phyloP scores from a whole-genome alignment of 2,329 filamentous ascomycete genomes.

The Huntiella omanensis region DNA sequence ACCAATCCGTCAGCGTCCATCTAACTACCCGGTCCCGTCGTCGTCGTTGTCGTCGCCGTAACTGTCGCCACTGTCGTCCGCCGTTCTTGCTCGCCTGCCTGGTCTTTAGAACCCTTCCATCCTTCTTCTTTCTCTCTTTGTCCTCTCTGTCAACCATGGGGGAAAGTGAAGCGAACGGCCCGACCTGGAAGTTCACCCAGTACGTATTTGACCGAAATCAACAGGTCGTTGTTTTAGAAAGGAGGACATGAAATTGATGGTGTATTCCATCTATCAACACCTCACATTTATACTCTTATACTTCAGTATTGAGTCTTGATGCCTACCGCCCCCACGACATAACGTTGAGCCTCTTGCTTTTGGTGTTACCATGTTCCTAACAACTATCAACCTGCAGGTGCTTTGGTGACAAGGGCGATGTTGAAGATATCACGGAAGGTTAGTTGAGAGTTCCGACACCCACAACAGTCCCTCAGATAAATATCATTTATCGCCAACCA shows the following conservation, averaged over 20 bases:
- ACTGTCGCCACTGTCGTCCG: not conserved
- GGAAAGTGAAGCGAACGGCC: constrained; percentile 82
- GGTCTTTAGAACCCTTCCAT: not conserved
- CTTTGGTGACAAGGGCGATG: constrained; percentile 98
- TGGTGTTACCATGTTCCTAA: constrained; percentile 3
- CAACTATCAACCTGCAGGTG: constrained; percentile 40
- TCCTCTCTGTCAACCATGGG: constrained; percentile 64
- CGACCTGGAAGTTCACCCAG: constrained; percentile 99
- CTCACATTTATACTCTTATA: not conserved
- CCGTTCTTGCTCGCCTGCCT: not conserved
- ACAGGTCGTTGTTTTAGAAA: too few relatives aligned
- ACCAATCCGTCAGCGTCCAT: not conserved
- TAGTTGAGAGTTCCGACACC: constrained; percentile 15
- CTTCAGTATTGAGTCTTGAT: too few relatives aligned
- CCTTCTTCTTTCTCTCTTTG: constrained; percentile 27
- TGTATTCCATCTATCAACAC: too few relatives aligned
- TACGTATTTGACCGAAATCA: constrained; percentile 31
- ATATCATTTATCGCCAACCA: too few relatives aligned
- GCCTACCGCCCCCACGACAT: too few relatives aligned
- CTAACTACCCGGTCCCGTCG: too few relatives aligned
- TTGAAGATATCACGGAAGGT: constrained; percentile 98
- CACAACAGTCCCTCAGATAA: too few relatives aligned
- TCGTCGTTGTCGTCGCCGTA: not conserved
- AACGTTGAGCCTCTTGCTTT: not conserved
- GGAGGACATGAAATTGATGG: too few relatives aligned